These are phyloP conservation scores for Teratosphaeria viscida DNA, from an alignment of 2,329 filamentous ascomycete genomes.

Conservation along the genomic window DNA sequence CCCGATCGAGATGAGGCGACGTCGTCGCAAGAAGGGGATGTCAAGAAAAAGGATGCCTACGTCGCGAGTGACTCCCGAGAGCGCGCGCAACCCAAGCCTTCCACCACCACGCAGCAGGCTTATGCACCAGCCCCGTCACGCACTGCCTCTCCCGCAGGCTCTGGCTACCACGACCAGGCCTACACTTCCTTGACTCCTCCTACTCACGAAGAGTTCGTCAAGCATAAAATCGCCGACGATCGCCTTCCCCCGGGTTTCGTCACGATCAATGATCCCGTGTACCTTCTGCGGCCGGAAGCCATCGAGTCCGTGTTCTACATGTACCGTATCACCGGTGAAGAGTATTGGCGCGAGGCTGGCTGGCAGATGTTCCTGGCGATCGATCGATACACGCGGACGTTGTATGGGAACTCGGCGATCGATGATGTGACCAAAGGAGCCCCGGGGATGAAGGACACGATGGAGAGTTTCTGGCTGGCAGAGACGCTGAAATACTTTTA, in stretches of 20 bases:
- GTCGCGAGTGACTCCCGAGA: not conserved
- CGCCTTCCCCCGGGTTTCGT: slow-evolving; percentile 32
- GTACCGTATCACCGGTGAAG: slow-evolving; percentile 78
- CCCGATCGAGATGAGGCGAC: not conserved
- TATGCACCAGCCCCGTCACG: not conserved
- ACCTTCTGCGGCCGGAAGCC: slow-evolving; percentile 55
- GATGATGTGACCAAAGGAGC: slow-evolving; percentile 45
- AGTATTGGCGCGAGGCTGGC: slow-evolving; percentile 64
- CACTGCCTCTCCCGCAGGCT: not conserved
- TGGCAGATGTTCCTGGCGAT: slow-evolving; percentile 78
- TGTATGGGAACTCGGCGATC: slow-evolving; percentile 61
- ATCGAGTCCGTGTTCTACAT: slow-evolving; percentile 85
- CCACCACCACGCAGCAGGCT: not conserved
- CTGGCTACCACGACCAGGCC: not conserved
- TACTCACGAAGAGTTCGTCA: slow-evolving; percentile 22
- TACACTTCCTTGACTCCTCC: slow-evolving; percentile 7
- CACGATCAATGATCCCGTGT: slow-evolving; percentile 27
- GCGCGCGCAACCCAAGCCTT: not conserved
- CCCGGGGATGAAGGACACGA: slow-evolving; percentile 45
- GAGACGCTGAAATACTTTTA: slow-evolving; percentile 94
- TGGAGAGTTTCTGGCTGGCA: slow-evolving; percentile 69
- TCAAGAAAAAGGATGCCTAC: not conserved
- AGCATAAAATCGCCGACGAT: slow-evolving; percentile 24
- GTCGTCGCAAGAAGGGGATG: not conserved
- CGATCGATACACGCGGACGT: slow-evolving; percentile 53